These are phyloP conservation scores for Quillaja saponaria DNA, from an alignment of 306 rosid genomes.

Conservation along the genomic window DNA sequence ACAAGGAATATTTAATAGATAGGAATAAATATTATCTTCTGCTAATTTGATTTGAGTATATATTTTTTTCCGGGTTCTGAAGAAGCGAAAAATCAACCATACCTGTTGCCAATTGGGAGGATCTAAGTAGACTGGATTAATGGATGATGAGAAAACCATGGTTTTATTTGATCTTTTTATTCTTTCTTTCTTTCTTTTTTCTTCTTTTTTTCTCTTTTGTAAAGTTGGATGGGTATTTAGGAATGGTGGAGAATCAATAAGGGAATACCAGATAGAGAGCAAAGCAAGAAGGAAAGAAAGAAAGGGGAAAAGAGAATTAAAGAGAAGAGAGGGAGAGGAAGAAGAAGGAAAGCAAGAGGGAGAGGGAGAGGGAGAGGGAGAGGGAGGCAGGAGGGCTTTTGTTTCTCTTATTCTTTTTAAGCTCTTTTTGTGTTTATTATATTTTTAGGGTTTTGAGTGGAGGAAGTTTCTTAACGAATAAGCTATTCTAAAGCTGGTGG, in stretches of 20 bases:
- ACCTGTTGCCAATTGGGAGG: constrained; percentile 99
- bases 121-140: constrained; percentile 96
- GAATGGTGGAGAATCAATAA: constrained; percentile 95
- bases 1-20: background rate
- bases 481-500: constrained; percentile 56
- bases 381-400: constrained; percentile 38
- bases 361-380: no score
- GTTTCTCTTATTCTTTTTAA: constrained; percentile 75
- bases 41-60: no score
- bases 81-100: constrained; percentile 26
- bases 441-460: constrained; percentile 84
- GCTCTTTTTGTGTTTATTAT: constrained; percentile 92
- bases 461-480: constrained; percentile 75
- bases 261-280: constrained; percentile 92
- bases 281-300: constrained; percentile 48
- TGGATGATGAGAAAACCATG: constrained; percentile 99
- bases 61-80: background rate
- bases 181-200: constrained; percentile 30
- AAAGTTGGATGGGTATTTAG: constrained; percentile 91
- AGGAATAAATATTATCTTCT: no score
- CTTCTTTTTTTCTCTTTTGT: constrained; percentile 57
- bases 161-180: constrained; percentile 31
- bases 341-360: constrained; percentile 46
- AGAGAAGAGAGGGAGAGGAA: constrained; percentile 37
- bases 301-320: constrained; percentile 48